A percentile compares a stretch with the other conserved stretches of the same genome.
Evolutionary conservation across 2,329 filamentous ascomycete genomes (phyloP).

Genomic region (Teratosphaeria gauchensis): DNA sequence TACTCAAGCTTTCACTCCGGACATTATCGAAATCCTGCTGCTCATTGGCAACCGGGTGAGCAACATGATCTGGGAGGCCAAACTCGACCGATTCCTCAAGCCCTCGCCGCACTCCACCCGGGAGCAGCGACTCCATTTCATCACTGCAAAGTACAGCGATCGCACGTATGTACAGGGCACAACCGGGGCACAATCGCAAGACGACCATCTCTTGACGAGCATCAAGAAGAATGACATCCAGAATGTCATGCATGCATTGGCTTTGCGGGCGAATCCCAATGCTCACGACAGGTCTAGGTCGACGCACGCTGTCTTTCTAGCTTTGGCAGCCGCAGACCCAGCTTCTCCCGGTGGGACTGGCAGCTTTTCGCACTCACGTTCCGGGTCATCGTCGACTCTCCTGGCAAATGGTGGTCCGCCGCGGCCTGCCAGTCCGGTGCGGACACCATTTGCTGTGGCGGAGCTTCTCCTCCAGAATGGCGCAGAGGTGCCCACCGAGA

Average conservation of each 20-base stretch:
- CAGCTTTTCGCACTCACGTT: slow-evolving; percentile 29
- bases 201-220: slow-evolving; percentile 81
- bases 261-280: slow-evolving; percentile 80
- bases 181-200: slow-evolving; percentile 58
- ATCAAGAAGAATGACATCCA: slow-evolving; percentile 96
- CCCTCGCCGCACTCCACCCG: slow-evolving; percentile 68
- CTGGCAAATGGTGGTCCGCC: slow-evolving; percentile 21
- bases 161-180: slow-evolving; percentile 66
- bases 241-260: slow-evolving; percentile 81
- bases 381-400: slow-evolving; percentile 31
- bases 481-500: slow-evolving; percentile 66
- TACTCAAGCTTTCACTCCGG: slow-evolving; percentile 89
- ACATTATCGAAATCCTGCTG: slow-evolving; percentile 88
- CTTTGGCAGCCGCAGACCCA: slow-evolving; percentile 84
- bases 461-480: slow-evolving; percentile 91
- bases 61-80: slow-evolving; percentile 95
- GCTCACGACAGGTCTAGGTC: slow-evolving; percentile 73
- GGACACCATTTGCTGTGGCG: slow-evolving; percentile 69
- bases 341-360: slow-evolving; percentile 59
- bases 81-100: slow-evolving; percentile 63
- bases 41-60: slow-evolving; percentile 88
- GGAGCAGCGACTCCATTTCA: slow-evolving; percentile 87
- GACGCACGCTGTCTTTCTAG: slow-evolving; percentile 83
- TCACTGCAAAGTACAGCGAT: slow-evolving; percentile 90
- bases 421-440: slow-evolving; percentile 30